Evolutionary conservation across 2,329 filamentous ascomycete genomes (phyloP).

Genomic region (Peltaster fructicola): DNA sequence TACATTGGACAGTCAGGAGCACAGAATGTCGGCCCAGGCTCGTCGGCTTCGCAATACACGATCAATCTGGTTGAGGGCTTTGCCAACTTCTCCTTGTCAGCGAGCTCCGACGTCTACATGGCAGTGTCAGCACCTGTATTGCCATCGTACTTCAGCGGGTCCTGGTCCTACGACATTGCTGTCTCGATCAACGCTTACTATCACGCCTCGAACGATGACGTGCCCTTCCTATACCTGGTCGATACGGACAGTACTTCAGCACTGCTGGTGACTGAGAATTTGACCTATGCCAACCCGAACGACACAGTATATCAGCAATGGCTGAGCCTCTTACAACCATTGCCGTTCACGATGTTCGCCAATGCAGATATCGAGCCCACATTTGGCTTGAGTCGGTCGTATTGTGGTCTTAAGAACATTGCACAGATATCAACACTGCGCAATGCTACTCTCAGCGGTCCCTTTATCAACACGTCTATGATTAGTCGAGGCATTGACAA

Average conservation of each 20-base stretch:
- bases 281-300: constrained; percentile 36
- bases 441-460: constrained; percentile 29
- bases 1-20: constrained; percentile 39
- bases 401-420: constrained; percentile 60
- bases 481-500: constrained; percentile 48
- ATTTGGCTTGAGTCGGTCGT: constrained; percentile 58
- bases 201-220: constrained; percentile 42
- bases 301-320: constrained; percentile 34
- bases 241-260: constrained; percentile 70
- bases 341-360: constrained; percentile 62
- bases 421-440: constrained; percentile 35
- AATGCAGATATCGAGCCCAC: constrained; percentile 42
- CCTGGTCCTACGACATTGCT: constrained; percentile 67
- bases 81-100: constrained; percentile 40
- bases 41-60: constrained; percentile 31
- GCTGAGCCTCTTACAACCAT: constrained; percentile 37
- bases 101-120: constrained; percentile 54
- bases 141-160: constrained; percentile 40
- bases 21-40: constrained; percentile 49
- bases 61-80: constrained; percentile 50
- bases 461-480: constrained; percentile 39
- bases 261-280: constrained; percentile 59
- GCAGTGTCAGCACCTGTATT: constrained; percentile 54
- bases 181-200: constrained; percentile 66
- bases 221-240: constrained; percentile 53